These are phyloP conservation scores for Xylaria sp. DNA, from an alignment of 2,329 filamentous ascomycete genomes.

Conservation along the genomic window DNA sequence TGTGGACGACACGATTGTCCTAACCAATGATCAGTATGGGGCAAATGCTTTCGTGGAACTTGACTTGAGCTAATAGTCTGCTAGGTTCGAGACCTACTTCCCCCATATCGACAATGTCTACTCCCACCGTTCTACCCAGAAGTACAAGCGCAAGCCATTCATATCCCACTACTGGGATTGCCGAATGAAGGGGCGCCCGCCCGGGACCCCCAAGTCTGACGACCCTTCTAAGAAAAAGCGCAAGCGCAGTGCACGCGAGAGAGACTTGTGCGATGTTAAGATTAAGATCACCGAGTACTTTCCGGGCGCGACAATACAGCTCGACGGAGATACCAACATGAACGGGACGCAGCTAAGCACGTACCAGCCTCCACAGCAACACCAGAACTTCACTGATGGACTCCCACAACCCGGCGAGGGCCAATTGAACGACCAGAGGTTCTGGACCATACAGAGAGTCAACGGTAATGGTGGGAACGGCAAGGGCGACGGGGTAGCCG, in stretches of 20 bases:
- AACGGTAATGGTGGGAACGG: slow-evolving; percentile 77
- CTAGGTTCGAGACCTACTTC: slow-evolving; percentile 77
- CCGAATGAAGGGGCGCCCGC: slow-evolving; percentile 75
- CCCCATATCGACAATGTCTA: slow-evolving; percentile 85
- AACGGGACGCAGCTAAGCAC: slow-evolving; percentile 21
- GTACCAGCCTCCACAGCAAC: slow-evolving; percentile 29
- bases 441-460: slow-evolving; percentile 76
- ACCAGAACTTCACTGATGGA: slow-evolving; percentile 27
- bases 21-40: slow-evolving; percentile 71
- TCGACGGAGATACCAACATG: slow-evolving; percentile 31
- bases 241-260: slow-evolving; percentile 72
- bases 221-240: slow-evolving; percentile 83
- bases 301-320: slow-evolving; percentile 50
- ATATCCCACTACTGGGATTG: slow-evolving; percentile 86
- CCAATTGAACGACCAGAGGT: slow-evolving; percentile 50
- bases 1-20: slow-evolving; percentile 71
- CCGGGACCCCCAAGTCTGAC: slow-evolving; percentile 77
- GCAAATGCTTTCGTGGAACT: slow-evolving; percentile 34
- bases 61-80: slow-evolving; percentile 11
- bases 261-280: slow-evolving; percentile 83
- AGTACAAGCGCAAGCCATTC: slow-evolving; percentile 81
- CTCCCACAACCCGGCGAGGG: slow-evolving; percentile 43
- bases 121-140: slow-evolving; percentile 79
- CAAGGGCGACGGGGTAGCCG: slow-evolving; percentile 68
- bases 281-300: slow-evolving; percentile 85